Conservation (phyloP, 164 flowering plant species). For the Euptelea pleiosperma region DNA sequence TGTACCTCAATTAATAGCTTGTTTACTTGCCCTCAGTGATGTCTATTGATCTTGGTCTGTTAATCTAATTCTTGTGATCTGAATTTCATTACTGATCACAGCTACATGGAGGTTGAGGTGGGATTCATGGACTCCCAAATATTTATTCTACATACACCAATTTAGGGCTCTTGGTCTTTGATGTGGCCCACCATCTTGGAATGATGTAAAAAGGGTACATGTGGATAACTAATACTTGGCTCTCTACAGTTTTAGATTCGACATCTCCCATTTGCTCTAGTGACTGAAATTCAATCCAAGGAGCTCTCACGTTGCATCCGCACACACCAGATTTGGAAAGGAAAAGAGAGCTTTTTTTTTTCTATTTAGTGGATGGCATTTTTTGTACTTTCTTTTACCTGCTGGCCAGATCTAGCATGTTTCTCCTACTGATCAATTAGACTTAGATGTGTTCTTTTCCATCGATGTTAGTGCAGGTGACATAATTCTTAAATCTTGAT, state of each 20-base stretch:
- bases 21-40: neutral
- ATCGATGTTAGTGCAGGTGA: no score
- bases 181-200: slow-evolving; percentile 1
- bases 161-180: neutral
- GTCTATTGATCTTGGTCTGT: neutral
- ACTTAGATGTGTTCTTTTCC: no score
- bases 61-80: neutral
- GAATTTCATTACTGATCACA: neutral
- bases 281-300: neutral
- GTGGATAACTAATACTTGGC: neutral
- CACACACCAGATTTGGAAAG: slow-evolving; percentile 1
- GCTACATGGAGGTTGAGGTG: neutral
- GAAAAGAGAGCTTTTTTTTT: no score
- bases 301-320: neutral
- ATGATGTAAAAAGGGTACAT: neutral
- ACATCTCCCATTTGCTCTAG: neutral
- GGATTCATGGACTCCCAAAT: neutral
- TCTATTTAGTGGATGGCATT: no score
- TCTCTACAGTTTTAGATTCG: neutral
- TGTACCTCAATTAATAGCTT: neutral
- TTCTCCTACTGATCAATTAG: no score
- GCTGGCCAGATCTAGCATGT: no score
- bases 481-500: no score
- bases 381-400: no score
- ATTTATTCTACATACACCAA: neutral